phyloP scores from a whole-genome alignment of 2,329 filamentous ascomycete genomes.

The Fusarium heterosporum region DNA sequence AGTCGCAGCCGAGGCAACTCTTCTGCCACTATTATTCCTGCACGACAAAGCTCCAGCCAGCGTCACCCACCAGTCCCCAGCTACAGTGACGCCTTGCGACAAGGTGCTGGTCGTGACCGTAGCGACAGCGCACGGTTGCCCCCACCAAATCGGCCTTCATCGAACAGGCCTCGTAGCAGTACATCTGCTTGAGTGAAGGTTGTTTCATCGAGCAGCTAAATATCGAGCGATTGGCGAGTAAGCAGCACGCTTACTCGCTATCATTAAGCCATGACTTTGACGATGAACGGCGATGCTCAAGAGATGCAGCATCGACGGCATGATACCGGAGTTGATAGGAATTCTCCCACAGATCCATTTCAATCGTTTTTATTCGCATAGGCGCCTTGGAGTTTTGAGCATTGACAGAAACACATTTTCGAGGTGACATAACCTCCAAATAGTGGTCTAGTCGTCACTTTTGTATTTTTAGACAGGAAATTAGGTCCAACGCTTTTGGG shows the following conservation, averaged over 20 bases:
- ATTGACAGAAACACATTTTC: conserved; percentile 34
- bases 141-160: conserved; percentile 27
- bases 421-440: conserved; percentile 25
- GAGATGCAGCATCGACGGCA: conserved; percentile 29
- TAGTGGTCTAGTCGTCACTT: conserved; percentile 15
- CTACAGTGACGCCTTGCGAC: conserved; percentile 79
- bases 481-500: conserved; percentile 18
- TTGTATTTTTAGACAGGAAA: conserved; percentile 39
- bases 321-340: conserved; percentile 42
- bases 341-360: conserved; percentile 41
- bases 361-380: conserved; percentile 44
- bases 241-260: conserved; percentile 3
- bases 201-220: neutral
- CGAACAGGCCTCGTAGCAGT: conserved; percentile 36
- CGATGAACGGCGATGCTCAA: conserved; percentile 25
- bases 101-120: conserved; percentile 55
- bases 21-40: conserved; percentile 53
- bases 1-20: conserved; percentile 65
- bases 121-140: conserved; percentile 42
- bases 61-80: conserved; percentile 78
- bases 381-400: conserved; percentile 47
- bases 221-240: neutral
- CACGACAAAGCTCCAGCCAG: conserved; percentile 39
- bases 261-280: conserved; percentile 8
- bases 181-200: conserved; percentile 30